These are phyloP conservation scores for Taiozyma sp. DNA, from an alignment of 1,139 yeast genomes.

Conservation along the genomic window DNA sequence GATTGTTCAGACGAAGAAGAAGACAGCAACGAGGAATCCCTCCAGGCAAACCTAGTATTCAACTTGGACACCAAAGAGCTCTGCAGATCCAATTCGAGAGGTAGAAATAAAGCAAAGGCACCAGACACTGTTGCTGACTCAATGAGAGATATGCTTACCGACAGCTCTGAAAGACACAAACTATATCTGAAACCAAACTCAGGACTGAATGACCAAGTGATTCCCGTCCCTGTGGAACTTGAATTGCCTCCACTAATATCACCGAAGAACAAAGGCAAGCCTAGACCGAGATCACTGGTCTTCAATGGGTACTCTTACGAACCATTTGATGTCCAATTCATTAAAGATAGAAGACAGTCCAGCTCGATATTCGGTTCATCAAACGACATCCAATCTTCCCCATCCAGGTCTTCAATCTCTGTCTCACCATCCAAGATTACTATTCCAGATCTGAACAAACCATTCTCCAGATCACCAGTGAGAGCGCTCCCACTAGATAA, in stretches of 20 bases:
- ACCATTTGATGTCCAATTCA: conserved; percentile 14
- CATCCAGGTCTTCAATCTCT: background rate
- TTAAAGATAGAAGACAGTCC: background rate
- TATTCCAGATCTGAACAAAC: conserved; percentile 13
- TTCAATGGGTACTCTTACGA: conserved; percentile 22
- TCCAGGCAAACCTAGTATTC: conserved; percentile 25
- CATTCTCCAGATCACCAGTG: background rate
- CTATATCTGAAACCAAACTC: conserved; percentile 30
- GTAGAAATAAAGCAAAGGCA: conserved; percentile 5
- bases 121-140: conserved; percentile 12
- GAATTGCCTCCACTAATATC: conserved; percentile 31
- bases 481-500: conserved; percentile 11
- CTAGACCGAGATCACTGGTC: conserved; percentile 20
- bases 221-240: conserved; percentile 32
- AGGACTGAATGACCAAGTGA: conserved; percentile 26
- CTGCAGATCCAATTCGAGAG: conserved; percentile 18
- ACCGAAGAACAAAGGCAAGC: conserved; percentile 25
- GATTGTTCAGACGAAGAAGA: conserved; percentile 8
- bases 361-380: background rate
- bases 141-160: conserved; percentile 12
- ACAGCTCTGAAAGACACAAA: conserved; percentile 17
- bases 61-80: conserved; percentile 27
- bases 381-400: background rate
- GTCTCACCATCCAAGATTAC: conserved; percentile 4
- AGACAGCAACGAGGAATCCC: conserved; percentile 13